A percentile compares a stretch with the other conserved stretches of the same genome.
Conservation (phyloP, 148 eudicot genomes). For the Cornus controversa region DNA sequence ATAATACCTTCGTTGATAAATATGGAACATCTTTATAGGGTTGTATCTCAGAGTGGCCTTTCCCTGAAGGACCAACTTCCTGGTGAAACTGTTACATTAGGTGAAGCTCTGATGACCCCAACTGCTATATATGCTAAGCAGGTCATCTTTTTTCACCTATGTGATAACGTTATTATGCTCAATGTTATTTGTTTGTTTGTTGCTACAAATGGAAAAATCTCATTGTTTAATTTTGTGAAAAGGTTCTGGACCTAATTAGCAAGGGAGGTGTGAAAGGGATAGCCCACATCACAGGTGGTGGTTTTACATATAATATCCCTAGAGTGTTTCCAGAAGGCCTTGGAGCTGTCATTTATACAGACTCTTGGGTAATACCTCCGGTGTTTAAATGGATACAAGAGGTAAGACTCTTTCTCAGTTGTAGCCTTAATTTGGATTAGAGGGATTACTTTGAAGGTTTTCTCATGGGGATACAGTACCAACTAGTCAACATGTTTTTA, state of each 20-base stretch:
- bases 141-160: conserved; percentile 32
- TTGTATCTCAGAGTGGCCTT: conserved; percentile 60
- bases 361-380: conserved; percentile 82
- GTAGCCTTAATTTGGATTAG: background rate
- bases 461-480: background rate
- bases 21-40: conserved; percentile 38
- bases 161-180: background rate
- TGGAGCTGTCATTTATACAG: conserved; percentile 64
- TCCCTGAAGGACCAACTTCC: conserved; percentile 66
- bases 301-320: conserved; percentile 94
- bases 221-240: conserved; percentile 15
- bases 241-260: conserved; percentile 84
- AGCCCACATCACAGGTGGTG: conserved; percentile 96
- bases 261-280: conserved; percentile 94
- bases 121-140: conserved; percentile 91
- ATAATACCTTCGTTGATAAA: background rate
- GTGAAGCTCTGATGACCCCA: conserved; percentile 91
- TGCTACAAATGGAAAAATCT: background rate
- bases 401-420: conserved; percentile 29
- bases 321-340: conserved; percentile 88
- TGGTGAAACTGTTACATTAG: conserved; percentile 55
- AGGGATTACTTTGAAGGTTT: background rate
- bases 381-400: conserved; percentile 96
- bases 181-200: background rate
- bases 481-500: no score